Percentiles rank a stretch among this genome's conserved stretches.
Evolutionary conservation across 495 filamentous ascomycete species (phyloP).

Genomic region (Annulohypoxylon stygium): DNA sequence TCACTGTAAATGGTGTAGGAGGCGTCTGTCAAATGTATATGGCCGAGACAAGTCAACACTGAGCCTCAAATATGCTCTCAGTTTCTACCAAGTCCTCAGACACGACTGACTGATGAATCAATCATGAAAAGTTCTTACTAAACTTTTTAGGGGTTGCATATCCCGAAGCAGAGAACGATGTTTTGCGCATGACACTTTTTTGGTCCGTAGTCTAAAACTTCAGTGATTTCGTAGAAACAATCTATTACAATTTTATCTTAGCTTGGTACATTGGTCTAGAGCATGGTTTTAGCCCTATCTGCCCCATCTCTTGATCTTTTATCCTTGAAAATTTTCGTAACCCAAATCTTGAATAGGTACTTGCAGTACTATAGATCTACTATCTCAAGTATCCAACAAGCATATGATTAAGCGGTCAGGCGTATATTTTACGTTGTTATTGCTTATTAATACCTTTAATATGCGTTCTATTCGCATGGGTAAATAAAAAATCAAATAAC

Average conservation of each 20-base stretch:
- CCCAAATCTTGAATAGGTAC: background rate
- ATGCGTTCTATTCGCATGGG: constrained; percentile 20
- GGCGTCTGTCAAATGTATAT: constrained; percentile 29
- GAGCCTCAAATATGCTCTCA: constrained; percentile 11
- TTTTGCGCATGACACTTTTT: background rate
- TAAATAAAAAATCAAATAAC: constrained; percentile 1
- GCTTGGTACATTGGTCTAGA: background rate
- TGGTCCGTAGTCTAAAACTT: background rate
- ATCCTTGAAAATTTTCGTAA: background rate
- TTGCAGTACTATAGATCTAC: background rate
- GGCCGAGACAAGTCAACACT: constrained; percentile 44
- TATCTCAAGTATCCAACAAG: background rate
- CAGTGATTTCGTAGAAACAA: background rate
- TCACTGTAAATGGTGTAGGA: constrained; percentile 15
- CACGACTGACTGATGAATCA: constrained; percentile 6
- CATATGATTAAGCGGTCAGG: constrained; percentile 1
- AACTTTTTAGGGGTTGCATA: background rate
- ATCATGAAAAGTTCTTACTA: background rate
- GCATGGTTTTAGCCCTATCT: background rate
- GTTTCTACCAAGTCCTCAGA: background rate
- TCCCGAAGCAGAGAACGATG: background rate
- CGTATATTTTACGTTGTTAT: constrained; percentile 5
- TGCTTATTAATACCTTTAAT: constrained; percentile 9
- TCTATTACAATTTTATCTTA: background rate
- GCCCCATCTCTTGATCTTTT: background rate